Percentiles rank a stretch among this genome's conserved stretches.
These are phyloP conservation scores for Lodderomyces elongisporus DNA, from an alignment of 1,139 yeast species.

Conservation along the genomic window DNA sequence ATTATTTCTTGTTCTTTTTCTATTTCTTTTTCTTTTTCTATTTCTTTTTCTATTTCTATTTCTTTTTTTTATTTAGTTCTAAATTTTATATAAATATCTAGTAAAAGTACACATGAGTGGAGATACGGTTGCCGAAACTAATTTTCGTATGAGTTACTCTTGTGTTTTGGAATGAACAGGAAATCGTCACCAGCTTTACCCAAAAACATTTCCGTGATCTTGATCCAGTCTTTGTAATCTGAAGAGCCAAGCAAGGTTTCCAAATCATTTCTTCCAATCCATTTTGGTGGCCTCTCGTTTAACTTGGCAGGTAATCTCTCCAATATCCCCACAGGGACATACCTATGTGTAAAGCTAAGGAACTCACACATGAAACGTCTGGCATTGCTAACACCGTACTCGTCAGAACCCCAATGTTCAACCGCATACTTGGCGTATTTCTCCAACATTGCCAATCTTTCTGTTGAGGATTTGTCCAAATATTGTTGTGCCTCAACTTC, in stretches of 20 bases:
- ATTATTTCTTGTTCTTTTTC: too few species aligned
- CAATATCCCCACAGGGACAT: constrained; percentile 88
- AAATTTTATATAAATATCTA: too few species aligned
- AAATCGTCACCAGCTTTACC: constrained; percentile 78
- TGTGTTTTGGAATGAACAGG: constrained; percentile 87
- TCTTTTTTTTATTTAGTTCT: neutral
- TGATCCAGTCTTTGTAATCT: constrained; percentile 92
- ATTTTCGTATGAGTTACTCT: constrained; percentile 69
- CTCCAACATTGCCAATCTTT: constrained; percentile 71
- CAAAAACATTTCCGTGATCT: constrained; percentile 90
- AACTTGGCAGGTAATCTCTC: constrained; percentile 84
- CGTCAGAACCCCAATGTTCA: constrained; percentile 98
- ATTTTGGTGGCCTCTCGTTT: constrained; percentile 89
- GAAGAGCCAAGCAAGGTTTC: constrained; percentile 84
- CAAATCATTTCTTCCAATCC: constrained; percentile 91
- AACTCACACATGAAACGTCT: constrained; percentile 93
- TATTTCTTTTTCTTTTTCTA: neutral
- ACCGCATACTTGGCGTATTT: constrained; percentile 74
- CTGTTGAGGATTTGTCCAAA: constrained; percentile 84
- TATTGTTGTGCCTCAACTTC: constrained; percentile 88
- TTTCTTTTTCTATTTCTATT: neutral
- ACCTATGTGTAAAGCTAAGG: constrained; percentile 88
- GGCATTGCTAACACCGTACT: constrained; percentile 82
- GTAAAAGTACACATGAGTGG: too few species aligned
- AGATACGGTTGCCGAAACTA: too few species aligned